A percentile compares a stretch with the other conserved stretches of the same genome.
Conservation (phyloP, 306 rosid species). For the Cyamopsis tetragonoloba region DNA sequence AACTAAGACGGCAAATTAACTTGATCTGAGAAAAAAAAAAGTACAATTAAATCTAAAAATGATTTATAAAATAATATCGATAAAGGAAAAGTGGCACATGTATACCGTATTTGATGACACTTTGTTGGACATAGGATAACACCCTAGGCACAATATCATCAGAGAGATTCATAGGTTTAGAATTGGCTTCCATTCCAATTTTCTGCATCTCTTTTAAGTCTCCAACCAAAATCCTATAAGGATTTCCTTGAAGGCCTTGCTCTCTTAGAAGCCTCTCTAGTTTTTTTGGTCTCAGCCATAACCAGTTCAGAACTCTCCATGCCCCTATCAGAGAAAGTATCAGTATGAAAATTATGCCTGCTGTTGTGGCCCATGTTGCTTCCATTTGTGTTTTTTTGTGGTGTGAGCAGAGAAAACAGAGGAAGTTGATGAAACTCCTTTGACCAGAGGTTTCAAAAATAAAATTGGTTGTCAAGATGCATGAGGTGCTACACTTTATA, state of each 20-base stretch:
- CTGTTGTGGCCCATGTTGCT: neutral
- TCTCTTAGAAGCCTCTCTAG: conserved; percentile 42
- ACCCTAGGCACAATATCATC: conserved; percentile 34
- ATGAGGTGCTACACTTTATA: too few species aligned
- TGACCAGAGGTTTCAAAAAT: too few species aligned
- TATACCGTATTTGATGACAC: conserved; percentile 35
- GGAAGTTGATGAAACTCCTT: too few species aligned
- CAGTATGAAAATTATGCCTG: neutral
- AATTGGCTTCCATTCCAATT: conserved; percentile 18
- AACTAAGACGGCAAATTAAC: too few species aligned
- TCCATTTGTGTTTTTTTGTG: too few species aligned
- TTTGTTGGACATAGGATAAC: conserved; percentile 12
- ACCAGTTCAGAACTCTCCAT: conserved; percentile 44
- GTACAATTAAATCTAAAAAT: too few species aligned
- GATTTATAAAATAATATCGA: too few species aligned
- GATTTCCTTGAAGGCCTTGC: conserved; percentile 45
- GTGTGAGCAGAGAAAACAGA: too few species aligned
- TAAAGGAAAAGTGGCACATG: too few species aligned
- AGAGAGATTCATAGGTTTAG: conserved; percentile 40
- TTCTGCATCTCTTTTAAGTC: neutral
- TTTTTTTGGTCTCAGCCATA: conserved; percentile 53
- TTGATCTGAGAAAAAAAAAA: too few species aligned
- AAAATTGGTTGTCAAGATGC: too few species aligned
- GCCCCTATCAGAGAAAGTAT: conserved; percentile 7
- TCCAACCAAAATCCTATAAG: conserved; percentile 32